Percentiles rank a stretch among this genome's conserved stretches.
Conservation (phyloP, 2,329 filamentous ascomycete genomes). For the Neoscytalidium dimidiatum region DNA sequence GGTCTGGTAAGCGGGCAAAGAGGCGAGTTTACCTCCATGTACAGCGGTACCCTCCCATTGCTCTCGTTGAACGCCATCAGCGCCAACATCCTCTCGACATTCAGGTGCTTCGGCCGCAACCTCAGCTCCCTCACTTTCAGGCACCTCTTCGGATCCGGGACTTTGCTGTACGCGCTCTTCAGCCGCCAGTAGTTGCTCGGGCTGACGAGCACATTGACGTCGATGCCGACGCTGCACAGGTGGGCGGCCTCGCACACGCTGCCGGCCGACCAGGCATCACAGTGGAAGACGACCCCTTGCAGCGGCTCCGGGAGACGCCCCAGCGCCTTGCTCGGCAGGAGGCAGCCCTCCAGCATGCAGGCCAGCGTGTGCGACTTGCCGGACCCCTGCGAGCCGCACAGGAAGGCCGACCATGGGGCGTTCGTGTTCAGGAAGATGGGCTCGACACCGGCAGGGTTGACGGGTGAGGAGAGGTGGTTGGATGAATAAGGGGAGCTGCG, state of each 20-base stretch:
- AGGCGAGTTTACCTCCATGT: slow-evolving; percentile 53
- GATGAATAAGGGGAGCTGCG: neutral
- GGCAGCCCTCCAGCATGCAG: slow-evolving; percentile 61
- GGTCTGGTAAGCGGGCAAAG: too few species aligned
- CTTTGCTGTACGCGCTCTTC: slow-evolving; percentile 42
- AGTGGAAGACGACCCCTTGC: slow-evolving; percentile 62
- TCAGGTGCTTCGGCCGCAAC: slow-evolving; percentile 52
- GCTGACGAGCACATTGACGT: slow-evolving; percentile 55
- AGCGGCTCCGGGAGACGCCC: slow-evolving; percentile 54
- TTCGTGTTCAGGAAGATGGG: slow-evolving; percentile 55
- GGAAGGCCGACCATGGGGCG: slow-evolving; percentile 60
- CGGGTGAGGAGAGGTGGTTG: neutral
- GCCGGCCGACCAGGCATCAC: slow-evolving; percentile 42
- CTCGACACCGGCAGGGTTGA: neutral
- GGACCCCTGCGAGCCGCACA: slow-evolving; percentile 64
- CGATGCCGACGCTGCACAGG: slow-evolving; percentile 50
- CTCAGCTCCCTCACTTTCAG: slow-evolving; percentile 50
- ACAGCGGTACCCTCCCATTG: slow-evolving; percentile 52
- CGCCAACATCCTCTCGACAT: slow-evolving; percentile 54
- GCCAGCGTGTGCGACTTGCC: slow-evolving; percentile 64
- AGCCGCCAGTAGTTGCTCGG: slow-evolving; percentile 50
- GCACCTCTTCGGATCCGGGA: slow-evolving; percentile 29
- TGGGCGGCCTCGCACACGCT: slow-evolving; percentile 61
- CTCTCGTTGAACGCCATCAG: slow-evolving; percentile 54
- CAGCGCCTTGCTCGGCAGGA: slow-evolving; percentile 46